phyloP scores from a whole-genome alignment of 2,329 filamentous ascomycete species.

The Periconia sp. region DNA sequence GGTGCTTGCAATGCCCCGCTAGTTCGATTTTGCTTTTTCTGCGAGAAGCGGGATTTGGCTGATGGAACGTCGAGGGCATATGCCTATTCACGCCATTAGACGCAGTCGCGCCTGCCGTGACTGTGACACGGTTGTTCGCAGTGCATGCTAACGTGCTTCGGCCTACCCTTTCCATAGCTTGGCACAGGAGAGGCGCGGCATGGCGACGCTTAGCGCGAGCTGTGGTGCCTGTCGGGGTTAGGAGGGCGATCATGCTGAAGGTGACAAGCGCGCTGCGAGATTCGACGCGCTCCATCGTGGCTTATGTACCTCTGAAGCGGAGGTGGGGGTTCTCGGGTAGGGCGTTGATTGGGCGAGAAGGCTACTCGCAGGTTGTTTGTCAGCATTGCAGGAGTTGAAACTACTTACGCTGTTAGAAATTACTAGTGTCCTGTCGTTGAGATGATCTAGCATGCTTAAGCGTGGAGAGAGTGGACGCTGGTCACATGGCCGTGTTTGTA shows the following conservation, averaged over 20 bases:
- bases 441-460: too few relatives aligned
- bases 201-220: conserved; percentile 20
- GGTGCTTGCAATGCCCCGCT: too few relatives aligned
- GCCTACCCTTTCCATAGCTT: conserved; percentile 23
- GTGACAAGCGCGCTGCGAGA: conserved; percentile 1
- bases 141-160: conserved; percentile 13
- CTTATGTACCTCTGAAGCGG: conserved; percentile 5
- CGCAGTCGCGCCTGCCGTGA: background rate
- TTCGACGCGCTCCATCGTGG: conserved; percentile 2
- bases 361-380: background rate
- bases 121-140: conserved; percentile 3
- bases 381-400: conserved; percentile 1
- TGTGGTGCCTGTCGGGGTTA: conserved; percentile 1
- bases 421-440: too few relatives aligned
- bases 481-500: too few relatives aligned
- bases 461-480: too few relatives aligned
- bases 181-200: conserved; percentile 21
- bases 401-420: too few relatives aligned
- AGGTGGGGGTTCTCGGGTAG: conserved; percentile 7
- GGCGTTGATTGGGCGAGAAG: background rate
- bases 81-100: background rate
- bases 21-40: conserved; percentile 1
- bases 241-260: conserved; percentile 1
- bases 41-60: background rate
- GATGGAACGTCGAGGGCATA: background rate